These are phyloP conservation scores for Pyrenophora tritici-repentis DNA, from an alignment of 2,329 filamentous ascomycete genomes.

Conservation along the genomic window DNA sequence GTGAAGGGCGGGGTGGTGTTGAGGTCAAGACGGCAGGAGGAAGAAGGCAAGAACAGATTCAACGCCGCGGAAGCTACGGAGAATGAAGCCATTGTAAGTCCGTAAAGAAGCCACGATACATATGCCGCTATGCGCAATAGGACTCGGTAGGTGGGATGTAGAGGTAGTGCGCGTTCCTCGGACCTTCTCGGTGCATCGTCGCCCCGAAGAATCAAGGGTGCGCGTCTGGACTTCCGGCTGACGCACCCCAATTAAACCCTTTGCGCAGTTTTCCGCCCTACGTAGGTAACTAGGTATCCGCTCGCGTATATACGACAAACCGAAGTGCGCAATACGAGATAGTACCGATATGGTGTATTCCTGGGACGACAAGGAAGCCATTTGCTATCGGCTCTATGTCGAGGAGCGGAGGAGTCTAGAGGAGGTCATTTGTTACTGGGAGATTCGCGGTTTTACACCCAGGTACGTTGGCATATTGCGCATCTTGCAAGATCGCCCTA, in stretches of 20 bases:
- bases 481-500: constrained; percentile 29
- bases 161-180: constrained; percentile 10
- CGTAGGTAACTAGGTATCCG: no score
- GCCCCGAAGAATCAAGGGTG: constrained; percentile 27
- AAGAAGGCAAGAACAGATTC: neutral
- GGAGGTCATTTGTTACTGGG: constrained; percentile 73
- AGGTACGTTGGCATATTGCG: constrained; percentile 58
- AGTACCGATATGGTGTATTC: constrained; percentile 55
- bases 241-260: neutral
- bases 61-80: neutral
- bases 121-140: constrained; percentile 20
- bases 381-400: constrained; percentile 75
- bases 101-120: constrained; percentile 15
- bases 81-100: neutral
- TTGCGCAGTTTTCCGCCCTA: neutral
- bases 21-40: neutral
- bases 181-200: constrained; percentile 18
- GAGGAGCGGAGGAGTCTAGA: constrained; percentile 73
- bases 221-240: constrained; percentile 15
- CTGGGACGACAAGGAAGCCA: constrained; percentile 69
- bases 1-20: neutral
- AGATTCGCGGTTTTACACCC: constrained; percentile 68
- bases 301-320: neutral
- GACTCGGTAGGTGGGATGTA: constrained; percentile 21
- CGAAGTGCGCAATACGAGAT: neutral